phyloP scores from a whole-genome alignment of 2,329 filamentous ascomycete species.

The Aspergillus hiratsukae region DNA sequence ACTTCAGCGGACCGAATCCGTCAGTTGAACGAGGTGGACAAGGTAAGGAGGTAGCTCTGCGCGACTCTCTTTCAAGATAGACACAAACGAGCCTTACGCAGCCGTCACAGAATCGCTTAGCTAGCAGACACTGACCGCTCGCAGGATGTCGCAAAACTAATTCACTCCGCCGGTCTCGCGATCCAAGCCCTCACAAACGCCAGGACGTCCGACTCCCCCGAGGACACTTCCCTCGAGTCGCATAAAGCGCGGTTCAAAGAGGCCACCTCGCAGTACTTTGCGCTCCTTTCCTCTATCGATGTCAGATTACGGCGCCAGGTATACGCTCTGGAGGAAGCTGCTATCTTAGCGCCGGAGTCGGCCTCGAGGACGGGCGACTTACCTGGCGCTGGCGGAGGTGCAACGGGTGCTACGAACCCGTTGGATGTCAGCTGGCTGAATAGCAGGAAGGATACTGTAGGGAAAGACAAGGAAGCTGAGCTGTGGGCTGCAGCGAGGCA shows the following conservation, averaged over 20 bases:
- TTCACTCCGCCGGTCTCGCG: constrained; percentile 58
- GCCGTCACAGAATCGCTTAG: background rate
- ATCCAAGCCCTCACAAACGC: constrained; percentile 59
- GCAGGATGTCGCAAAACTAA: constrained; percentile 50
- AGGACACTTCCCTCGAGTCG: constrained; percentile 47
- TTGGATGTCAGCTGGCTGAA: constrained; percentile 89
- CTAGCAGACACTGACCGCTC: background rate
- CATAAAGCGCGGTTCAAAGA: constrained; percentile 58
- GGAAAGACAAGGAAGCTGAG: constrained; percentile 78
- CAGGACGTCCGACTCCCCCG: constrained; percentile 30
- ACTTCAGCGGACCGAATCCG: constrained; percentile 72
- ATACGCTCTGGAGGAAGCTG: constrained; percentile 74
- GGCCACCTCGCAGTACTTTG: constrained; percentile 59
- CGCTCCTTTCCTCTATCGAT: constrained; percentile 67
- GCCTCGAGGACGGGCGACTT: constrained; percentile 29
- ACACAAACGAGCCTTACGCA: background rate
- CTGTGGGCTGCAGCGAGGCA: constrained; percentile 62
- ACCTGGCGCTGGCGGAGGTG: constrained; percentile 23
- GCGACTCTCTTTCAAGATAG: background rate
- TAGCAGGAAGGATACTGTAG: constrained; percentile 74
- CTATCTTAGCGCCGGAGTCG: constrained; percentile 57
- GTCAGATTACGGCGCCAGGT: constrained; percentile 71
- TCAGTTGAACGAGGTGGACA: constrained; percentile 75
- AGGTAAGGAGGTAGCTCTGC: constrained; percentile 39
- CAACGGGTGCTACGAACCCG: constrained; percentile 46